These are phyloP conservation scores for Diaporthe ampelina DNA, from an alignment of 2,329 filamentous ascomycete genomes.

Conservation along the genomic window DNA sequence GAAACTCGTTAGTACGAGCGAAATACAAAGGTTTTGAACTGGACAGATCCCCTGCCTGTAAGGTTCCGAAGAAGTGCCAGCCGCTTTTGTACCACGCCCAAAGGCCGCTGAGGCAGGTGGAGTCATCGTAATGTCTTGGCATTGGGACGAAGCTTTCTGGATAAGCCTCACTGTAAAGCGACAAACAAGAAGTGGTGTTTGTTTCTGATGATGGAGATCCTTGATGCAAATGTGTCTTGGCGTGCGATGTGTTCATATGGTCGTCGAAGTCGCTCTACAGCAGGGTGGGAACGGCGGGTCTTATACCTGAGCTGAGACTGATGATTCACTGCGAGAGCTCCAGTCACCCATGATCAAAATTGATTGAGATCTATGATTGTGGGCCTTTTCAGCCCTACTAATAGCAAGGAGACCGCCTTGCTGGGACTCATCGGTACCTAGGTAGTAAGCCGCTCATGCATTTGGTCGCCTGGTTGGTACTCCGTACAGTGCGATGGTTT, in stretches of 20 bases:
- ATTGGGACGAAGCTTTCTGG: not conserved
- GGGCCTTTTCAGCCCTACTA: not conserved
- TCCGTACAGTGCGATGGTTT: too few relatives aligned
- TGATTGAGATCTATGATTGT: not conserved
- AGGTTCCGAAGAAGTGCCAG: not conserved
- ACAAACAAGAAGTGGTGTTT: not conserved
- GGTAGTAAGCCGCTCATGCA: not conserved
- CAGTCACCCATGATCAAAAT: not conserved
- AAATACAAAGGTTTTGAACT: not conserved
- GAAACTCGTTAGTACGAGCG: not conserved
- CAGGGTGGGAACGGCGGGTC: not conserved
- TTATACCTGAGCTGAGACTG: not conserved
- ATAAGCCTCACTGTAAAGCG: not conserved
- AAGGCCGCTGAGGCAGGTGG: not conserved
- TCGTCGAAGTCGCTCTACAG: not conserved
- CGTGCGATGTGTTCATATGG: not conserved
- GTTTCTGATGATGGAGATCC: not conserved
- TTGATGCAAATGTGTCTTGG: not conserved
- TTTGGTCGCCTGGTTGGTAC: too few relatives aligned
- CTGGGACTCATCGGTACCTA: not conserved
- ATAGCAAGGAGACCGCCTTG: not conserved
- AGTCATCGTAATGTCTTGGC: not conserved
- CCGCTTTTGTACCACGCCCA: not conserved
- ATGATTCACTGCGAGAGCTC: not conserved
- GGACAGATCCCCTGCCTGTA: not conserved